phyloP scores from a whole-genome alignment of 2,329 filamentous ascomycete genomes.

The Emergomyces pasteurianus region DNA sequence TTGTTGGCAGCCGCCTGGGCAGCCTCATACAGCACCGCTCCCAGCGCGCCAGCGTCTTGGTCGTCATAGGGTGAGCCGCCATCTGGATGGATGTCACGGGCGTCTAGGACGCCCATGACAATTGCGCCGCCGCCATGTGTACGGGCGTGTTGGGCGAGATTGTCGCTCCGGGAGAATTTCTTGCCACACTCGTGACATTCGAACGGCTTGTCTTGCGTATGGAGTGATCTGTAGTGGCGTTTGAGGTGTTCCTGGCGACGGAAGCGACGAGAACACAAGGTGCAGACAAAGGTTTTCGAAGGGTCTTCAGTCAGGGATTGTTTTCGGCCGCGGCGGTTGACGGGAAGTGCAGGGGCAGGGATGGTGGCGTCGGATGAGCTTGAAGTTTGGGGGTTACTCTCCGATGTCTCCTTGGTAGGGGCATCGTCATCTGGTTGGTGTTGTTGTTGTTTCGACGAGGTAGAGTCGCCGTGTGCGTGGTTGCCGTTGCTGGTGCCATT shows the following conservation, averaged over 20 bases:
- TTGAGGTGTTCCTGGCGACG: conserved; percentile 96
- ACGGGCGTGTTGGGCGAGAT: conserved; percentile 87
- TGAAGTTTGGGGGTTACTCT: conserved; percentile 36
- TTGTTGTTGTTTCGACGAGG: conserved; percentile 19
- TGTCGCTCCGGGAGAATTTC: conserved; percentile 97
- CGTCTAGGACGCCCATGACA: conserved; percentile 77
- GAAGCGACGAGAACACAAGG: conserved; percentile 92
- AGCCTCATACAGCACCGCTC: conserved; percentile 71
- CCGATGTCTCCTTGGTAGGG: conserved; percentile 13
- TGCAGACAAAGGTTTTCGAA: conserved; percentile 96
- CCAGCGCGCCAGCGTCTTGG: conserved; percentile 53
- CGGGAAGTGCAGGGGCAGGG: conserved; percentile 35
- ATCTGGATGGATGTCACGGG: conserved; percentile 43
- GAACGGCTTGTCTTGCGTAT: conserved; percentile 97
- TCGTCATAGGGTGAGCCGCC: conserved; percentile 36
- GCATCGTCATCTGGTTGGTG: conserved; percentile 14
- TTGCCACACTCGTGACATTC: conserved; percentile 96
- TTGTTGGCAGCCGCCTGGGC: conserved; percentile 60
- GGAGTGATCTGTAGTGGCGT: conserved; percentile 94
- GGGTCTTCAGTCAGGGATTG: conserved; percentile 96
- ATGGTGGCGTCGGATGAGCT: conserved; percentile 29
- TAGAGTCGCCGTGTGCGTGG: conserved; percentile 34
- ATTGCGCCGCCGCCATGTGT: conserved; percentile 86
- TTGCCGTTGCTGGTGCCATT: conserved; percentile 18
- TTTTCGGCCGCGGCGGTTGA: conserved; percentile 91